Percentiles rank a stretch among this genome's conserved stretches.
Evolutionary conservation across 768 basidiomycete genomes (phyloP).

Genomic region (Tulasnella sp.): DNA sequence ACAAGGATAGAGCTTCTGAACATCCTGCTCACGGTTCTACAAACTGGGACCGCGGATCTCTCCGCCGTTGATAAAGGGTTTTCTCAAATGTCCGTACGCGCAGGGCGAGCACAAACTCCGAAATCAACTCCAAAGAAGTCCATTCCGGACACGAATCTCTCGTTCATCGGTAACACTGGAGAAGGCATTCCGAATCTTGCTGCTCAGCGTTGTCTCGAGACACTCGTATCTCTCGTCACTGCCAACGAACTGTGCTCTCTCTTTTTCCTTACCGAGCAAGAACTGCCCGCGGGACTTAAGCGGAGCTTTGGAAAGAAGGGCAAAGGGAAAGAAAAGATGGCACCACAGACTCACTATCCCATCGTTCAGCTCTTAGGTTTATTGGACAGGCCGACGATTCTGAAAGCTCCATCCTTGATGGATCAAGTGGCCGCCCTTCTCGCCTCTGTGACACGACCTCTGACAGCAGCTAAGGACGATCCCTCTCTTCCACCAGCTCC

Average conservation of each 20-base stretch:
- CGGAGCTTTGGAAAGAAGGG: constrained; percentile 68
- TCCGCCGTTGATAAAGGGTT: constrained; percentile 89
- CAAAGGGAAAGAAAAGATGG: constrained; percentile 87
- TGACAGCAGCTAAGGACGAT: constrained; percentile 38
- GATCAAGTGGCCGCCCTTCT: constrained; percentile 84
- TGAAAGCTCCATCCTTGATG: constrained; percentile 82
- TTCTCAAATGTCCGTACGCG: constrained; percentile 74
- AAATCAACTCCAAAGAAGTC: constrained; percentile 51
- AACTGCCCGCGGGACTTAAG: constrained; percentile 68
- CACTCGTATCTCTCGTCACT: constrained; percentile 74
- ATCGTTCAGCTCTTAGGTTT: constrained; percentile 81
- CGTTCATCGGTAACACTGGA: constrained; percentile 41
- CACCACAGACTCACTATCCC: constrained; percentile 74
- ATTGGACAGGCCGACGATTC: constrained; percentile 73
- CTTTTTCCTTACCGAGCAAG: constrained; percentile 95
- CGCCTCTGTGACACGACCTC: constrained; percentile 77
- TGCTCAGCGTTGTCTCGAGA: constrained; percentile 89
- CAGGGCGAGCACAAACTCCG: constrained; percentile 30
- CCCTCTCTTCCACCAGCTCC: background rate
- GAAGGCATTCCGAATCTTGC: constrained; percentile 88
- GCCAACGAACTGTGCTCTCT: constrained; percentile 74
- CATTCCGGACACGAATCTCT: constrained; percentile 21
- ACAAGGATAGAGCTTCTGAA: constrained; percentile 91
- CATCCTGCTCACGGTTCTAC: constrained; percentile 82
- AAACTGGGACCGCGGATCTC: constrained; percentile 90